Conservation (phyloP, 2,329 filamentous ascomycete species). For the Fusarium goolgardi region DNA sequence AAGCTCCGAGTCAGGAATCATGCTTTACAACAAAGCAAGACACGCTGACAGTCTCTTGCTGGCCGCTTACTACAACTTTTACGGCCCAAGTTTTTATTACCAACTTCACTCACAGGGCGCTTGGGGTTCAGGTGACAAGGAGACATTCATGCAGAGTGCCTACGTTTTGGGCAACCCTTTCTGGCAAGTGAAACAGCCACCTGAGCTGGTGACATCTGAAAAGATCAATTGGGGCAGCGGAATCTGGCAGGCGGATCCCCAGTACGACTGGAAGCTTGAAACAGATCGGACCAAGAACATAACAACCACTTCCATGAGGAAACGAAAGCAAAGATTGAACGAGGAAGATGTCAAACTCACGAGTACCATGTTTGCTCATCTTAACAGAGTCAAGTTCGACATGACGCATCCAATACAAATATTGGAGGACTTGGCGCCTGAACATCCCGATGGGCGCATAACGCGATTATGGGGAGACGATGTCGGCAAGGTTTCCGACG, state of each 20-base stretch:
- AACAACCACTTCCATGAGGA: not conserved
- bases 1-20: constrained; percentile 39
- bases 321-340: not conserved
- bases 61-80: constrained; percentile 44
- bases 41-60: constrained; percentile 43
- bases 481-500: constrained; percentile 16
- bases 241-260: constrained; percentile 44
- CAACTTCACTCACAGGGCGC: constrained; percentile 46
- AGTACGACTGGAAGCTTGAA: constrained; percentile 37
- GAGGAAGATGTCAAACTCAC: constrained; percentile 16
- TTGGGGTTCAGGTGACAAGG: constrained; percentile 44
- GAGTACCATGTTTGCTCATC: constrained; percentile 42
- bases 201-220: constrained; percentile 20
- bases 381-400: constrained; percentile 45
- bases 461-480: constrained; percentile 39
- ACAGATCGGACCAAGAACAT: not conserved
- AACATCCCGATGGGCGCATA: constrained; percentile 15
- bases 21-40: constrained; percentile 38
- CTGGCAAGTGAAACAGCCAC: constrained; percentile 35
- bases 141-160: constrained; percentile 42
- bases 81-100: constrained; percentile 39
- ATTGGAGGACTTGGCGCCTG: constrained; percentile 17
- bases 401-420: constrained; percentile 22
- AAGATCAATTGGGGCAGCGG: constrained; percentile 42
- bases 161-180: constrained; percentile 35